phyloP scores from a whole-genome alignment of 768 basidiomycete genomes.

The Candolleomyces eurysporus region DNA sequence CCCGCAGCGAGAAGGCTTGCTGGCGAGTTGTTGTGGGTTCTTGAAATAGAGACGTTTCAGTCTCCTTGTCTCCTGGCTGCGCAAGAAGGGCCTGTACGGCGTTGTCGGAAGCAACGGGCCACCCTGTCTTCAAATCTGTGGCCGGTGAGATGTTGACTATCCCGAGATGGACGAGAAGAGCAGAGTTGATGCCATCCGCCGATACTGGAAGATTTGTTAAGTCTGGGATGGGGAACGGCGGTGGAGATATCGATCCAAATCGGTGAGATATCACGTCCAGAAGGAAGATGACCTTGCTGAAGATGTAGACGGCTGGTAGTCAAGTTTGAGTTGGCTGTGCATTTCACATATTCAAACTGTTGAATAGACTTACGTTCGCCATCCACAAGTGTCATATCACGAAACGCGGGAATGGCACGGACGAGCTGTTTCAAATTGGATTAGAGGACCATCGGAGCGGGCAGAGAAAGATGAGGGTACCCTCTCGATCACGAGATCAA shows the following conservation, averaged over 20 bases:
- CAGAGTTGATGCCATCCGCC: conserved; percentile 80
- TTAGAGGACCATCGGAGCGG: background rate
- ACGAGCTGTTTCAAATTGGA: conserved; percentile 53
- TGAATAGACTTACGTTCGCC: conserved; percentile 50
- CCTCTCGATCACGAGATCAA: conserved; percentile 63
- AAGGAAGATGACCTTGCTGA: conserved; percentile 88
- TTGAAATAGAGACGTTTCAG: background rate
- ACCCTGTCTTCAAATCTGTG: conserved; percentile 42
- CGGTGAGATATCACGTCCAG: conserved; percentile 66
- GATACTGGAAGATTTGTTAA: conserved; percentile 64
- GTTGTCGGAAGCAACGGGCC: conserved; percentile 43
- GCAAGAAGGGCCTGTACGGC: conserved; percentile 41
- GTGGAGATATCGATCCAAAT: conserved; percentile 53
- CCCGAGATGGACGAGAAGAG: conserved; percentile 75
- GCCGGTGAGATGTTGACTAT: conserved; percentile 64
- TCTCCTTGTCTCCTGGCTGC: conserved; percentile 14
- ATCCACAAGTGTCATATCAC: conserved; percentile 69
- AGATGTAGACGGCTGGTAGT: conserved; percentile 72
- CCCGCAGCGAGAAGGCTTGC: conserved; percentile 73
- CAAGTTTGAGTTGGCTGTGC: conserved; percentile 3
- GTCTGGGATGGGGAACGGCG: conserved; percentile 62
- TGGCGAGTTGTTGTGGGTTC: conserved; percentile 50
- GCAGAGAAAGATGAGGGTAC: conserved; percentile 32
- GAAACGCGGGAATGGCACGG: conserved; percentile 76
- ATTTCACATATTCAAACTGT: background rate